These are phyloP conservation scores for Fraxinus ornus DNA, from an alignment of 305 asterid species.

Conservation along the genomic window DNA sequence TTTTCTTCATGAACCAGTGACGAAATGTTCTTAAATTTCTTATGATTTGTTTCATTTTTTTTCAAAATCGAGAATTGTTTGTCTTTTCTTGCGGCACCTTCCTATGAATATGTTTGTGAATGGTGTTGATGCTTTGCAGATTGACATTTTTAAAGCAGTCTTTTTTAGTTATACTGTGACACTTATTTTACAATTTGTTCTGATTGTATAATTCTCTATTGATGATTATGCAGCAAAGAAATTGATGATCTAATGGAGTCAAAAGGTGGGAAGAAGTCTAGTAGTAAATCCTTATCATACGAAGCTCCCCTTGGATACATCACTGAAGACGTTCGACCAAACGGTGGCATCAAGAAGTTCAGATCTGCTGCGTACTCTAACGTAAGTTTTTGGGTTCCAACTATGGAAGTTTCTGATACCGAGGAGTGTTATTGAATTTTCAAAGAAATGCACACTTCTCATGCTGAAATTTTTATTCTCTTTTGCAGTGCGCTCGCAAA, in stretches of 20 bases:
- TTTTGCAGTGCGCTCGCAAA: conserved; percentile 91
- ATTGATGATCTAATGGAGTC: conserved; percentile 89
- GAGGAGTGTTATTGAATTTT: not conserved
- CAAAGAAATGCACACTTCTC: not conserved
- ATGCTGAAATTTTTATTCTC: not conserved
- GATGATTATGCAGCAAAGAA: conserved; percentile 40
- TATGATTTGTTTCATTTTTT: not conserved
- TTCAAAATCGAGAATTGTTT: not conserved
- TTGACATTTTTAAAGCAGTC: not conserved
- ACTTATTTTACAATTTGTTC: not conserved
- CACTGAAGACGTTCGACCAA: conserved; percentile 93
- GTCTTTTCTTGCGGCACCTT: not conserved
- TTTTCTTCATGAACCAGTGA: not conserved
- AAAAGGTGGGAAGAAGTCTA: conserved; percentile 85
- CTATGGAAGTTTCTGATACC: not conserved
- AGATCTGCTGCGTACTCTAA: conserved; percentile 97
- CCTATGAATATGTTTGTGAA: not conserved
- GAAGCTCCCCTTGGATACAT: conserved; percentile 89
- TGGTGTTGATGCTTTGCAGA: not conserved
- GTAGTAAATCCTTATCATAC: conserved; percentile 61
- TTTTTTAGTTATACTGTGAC: not conserved
- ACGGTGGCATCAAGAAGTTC: conserved; percentile 96
- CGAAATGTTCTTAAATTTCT: not conserved
- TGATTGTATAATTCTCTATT: conserved; percentile 5
- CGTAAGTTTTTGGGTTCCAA: conserved; percentile 40